A percentile compares a stretch with the other conserved stretches of the same genome.
phyloP scores from a whole-genome alignment of 139 green algal genomes.

The Deuterostichococcus epilithicus region DNA sequence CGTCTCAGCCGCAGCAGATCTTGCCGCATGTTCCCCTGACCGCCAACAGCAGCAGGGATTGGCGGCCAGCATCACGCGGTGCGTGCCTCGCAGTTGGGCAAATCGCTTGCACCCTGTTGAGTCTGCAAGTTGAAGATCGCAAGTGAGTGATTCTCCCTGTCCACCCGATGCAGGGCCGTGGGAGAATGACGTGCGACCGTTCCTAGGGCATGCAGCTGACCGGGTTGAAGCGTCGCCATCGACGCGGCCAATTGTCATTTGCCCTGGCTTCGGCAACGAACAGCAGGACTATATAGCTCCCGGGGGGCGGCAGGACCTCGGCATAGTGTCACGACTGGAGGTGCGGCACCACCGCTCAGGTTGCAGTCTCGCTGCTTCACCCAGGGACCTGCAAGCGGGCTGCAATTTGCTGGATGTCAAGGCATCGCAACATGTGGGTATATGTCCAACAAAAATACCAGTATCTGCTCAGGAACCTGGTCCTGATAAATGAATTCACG shows the following conservation, averaged over 20 bases:
- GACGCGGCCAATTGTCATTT: constrained; percentile 37
- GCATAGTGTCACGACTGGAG: constrained; percentile 23
- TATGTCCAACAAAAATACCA: background rate
- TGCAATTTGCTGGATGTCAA: background rate
- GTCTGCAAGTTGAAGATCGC: too few relatives aligned
- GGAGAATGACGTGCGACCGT: background rate
- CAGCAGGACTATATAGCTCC: constrained; percentile 42
- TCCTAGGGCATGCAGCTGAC: background rate
- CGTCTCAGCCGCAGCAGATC: background rate
- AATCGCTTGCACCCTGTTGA: too few relatives aligned
- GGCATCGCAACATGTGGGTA: background rate
- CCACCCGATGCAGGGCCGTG: background rate
- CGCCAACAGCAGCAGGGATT: background rate
- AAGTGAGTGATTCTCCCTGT: too few relatives aligned
- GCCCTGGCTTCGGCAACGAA: constrained; percentile 57
- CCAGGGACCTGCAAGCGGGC: background rate
- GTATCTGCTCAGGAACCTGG: too few relatives aligned
- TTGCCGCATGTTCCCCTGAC: too few relatives aligned
- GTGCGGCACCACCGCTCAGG: background rate
- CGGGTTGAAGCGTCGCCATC: constrained; percentile 15
- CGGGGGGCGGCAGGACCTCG: constrained; percentile 17
- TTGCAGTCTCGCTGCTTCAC: background rate
- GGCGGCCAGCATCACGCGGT: background rate
- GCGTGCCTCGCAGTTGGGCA: too few relatives aligned
- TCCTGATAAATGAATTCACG: too few relatives aligned